phyloP scores from a whole-genome alignment of 148 eudicot genomes.

The Bassia scoparia region DNA sequence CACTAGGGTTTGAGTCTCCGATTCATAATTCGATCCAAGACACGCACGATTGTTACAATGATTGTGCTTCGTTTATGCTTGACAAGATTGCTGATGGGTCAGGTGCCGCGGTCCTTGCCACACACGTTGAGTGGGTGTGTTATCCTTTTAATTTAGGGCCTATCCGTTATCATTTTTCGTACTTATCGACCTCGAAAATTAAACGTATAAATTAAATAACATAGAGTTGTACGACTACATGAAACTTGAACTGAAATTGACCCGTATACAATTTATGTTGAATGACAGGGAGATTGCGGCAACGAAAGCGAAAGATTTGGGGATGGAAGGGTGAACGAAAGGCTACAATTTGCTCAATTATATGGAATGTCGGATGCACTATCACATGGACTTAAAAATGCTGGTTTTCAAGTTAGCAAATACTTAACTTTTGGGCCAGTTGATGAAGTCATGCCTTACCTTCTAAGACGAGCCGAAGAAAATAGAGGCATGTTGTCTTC shows the following conservation, averaged over 20 bases:
- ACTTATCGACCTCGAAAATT: too few species aligned
- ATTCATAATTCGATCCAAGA: conserved; percentile 55
- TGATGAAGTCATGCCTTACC: conserved; percentile 73
- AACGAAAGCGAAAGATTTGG: conserved; percentile 47
- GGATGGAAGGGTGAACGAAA: conserved; percentile 47
- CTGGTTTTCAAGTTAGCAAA: conserved; percentile 89
- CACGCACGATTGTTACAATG: conserved; percentile 74
- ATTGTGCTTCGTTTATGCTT: conserved; percentile 71
- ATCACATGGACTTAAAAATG: conserved; percentile 66
- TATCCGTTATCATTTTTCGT: not conserved
- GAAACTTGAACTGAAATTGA: too few species aligned
- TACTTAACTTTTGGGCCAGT: conserved; percentile 89
- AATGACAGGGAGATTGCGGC: conserved; percentile 65
- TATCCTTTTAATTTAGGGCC: not conserved
- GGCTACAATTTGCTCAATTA: conserved; percentile 77
- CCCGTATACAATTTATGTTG: too few species aligned
- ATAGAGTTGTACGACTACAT: too few species aligned
- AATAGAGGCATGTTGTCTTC: conserved; percentile 77
- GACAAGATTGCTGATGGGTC: conserved; percentile 53
- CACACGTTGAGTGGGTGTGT: conserved; percentile 73
- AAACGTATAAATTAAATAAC: too few species aligned
- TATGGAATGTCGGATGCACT: conserved; percentile 90
- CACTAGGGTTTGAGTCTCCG: conserved; percentile 68
- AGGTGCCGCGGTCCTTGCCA: conserved; percentile 70
- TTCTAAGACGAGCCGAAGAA: conserved; percentile 84